Conservation (phyloP, 202 grass and related monocot genomes). For the Carex arenaria region DNA sequence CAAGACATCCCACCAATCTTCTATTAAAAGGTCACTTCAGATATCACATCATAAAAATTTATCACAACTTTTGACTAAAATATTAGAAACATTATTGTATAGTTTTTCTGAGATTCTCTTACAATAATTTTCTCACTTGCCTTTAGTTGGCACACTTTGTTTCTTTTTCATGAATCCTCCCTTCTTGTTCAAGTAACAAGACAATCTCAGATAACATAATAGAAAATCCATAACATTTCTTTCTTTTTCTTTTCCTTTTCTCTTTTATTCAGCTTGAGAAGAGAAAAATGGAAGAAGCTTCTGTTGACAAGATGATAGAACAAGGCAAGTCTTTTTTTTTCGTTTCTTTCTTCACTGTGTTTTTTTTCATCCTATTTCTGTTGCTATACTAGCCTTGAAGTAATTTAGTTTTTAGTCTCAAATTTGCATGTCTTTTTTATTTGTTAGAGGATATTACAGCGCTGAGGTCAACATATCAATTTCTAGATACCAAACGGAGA, state of each 20-base stretch:
- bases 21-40: background rate
- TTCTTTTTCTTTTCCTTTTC: background rate
- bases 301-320: background rate
- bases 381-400: background rate
- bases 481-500: slow-evolving; percentile 49
- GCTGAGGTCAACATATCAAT: slow-evolving; percentile 39
- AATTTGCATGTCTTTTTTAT: slow-evolving; percentile 11
- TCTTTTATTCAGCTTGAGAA: background rate
- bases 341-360: background rate
- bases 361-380: background rate
- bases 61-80: background rate
- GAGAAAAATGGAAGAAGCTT: slow-evolving; percentile 18
- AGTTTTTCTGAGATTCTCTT: slow-evolving; percentile 6
- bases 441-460: slow-evolving; percentile 57
- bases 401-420: slow-evolving; percentile 6
- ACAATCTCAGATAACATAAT: background rate
- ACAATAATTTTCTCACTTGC: background rate
- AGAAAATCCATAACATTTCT: slow-evolving; percentile 4
- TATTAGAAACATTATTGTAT: background rate
- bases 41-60: background rate
- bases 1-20: background rate
- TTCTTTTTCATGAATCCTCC: background rate
- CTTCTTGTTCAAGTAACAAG: slow-evolving; percentile 21
- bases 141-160: background rate
- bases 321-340: slow-evolving; percentile 8